Base-by-base conservation (phyloP, 75 land plant species). In the Selaginella moellendorffii region DNA sequence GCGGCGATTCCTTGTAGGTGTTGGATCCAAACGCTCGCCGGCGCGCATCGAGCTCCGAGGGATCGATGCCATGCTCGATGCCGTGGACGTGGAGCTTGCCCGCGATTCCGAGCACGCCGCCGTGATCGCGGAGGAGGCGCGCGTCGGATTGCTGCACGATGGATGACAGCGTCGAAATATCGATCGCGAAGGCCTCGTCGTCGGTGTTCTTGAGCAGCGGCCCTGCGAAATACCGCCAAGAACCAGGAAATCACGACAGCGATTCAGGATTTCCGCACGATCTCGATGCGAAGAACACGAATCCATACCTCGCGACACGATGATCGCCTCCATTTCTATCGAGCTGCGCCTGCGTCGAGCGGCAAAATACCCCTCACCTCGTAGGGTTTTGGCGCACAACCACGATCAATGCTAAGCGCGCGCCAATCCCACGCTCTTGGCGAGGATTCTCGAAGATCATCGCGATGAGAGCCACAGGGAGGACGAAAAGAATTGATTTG, bases 71-170 rank as follows among this genome's bases (percentile, higher is more conserved):
- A 51, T 81, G 0, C 17, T 76, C 72, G n/a, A 71, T 31, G 30
- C 78, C 76, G 46, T 85, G 73, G 64, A 46, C 63, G 23, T 21
- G 26, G 12, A 93, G 80, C 74, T 85, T 86, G 26, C 77, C 70
- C 24, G 80, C 85, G 30, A 93, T 59, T 18, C 98, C 98, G 26
- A 54, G 59, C 22, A 86, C 73, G 8, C 82, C 81, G 46, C 85
- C 82, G 52, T 83, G 82, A 23, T 42, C 29, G 58, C 77, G 79
- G 26, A 90, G 67, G 65, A 72, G 78, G 70, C 81, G 76, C 5
- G 70, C 24, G 63, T 75, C 85, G 31, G 78, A 79, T 30, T 80
- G 74, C 64, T 89, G 96, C 24, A 82, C 84, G 59, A 93, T 74
- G 52, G 84, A 74, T 10, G 83, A 80, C 58, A 93, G 67, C 53